phyloP scores from a whole-genome alignment of 2,329 filamentous ascomycete genomes.

The Colletotrichum eleusines region DNA sequence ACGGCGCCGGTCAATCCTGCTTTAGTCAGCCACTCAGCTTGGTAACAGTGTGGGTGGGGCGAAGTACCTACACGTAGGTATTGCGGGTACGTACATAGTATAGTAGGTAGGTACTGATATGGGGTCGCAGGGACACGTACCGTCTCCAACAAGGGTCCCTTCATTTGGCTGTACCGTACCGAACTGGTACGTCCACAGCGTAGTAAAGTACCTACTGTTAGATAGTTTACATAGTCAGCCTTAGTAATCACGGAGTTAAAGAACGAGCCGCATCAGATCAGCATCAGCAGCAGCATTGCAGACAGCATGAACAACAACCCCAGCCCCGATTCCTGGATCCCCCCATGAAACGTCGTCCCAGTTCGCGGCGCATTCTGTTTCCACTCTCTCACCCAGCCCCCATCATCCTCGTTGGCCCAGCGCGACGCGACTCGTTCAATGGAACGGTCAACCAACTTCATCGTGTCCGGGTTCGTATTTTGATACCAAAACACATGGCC shows the following conservation, averaged over 20 bases:
- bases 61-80: not conserved
- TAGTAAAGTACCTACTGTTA: too few relatives aligned
- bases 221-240: too few relatives aligned
- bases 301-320: too few relatives aligned
- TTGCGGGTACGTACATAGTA: too few relatives aligned
- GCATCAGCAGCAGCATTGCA: too few relatives aligned
- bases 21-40: not conserved
- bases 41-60: too few relatives aligned
- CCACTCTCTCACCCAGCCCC: not conserved
- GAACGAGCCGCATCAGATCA: too few relatives aligned
- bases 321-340: not conserved
- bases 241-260: not conserved
- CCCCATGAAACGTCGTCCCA: not conserved
- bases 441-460: slow-evolving; percentile 9
- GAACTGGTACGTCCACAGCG: too few relatives aligned
- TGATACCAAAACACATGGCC: slow-evolving; percentile 18
- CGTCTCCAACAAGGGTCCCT: too few relatives aligned
- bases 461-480: slow-evolving; percentile 36
- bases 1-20: not conserved
- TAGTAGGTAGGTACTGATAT: too few relatives aligned
- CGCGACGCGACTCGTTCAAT: slow-evolving; percentile 2
- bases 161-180: too few relatives aligned
- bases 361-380: not conserved
- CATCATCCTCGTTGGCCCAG: slow-evolving; percentile 4
- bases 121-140: too few relatives aligned